Base-by-base conservation (phyloP, 352 stramenopile species). In the Albugo laibachii region DNA sequence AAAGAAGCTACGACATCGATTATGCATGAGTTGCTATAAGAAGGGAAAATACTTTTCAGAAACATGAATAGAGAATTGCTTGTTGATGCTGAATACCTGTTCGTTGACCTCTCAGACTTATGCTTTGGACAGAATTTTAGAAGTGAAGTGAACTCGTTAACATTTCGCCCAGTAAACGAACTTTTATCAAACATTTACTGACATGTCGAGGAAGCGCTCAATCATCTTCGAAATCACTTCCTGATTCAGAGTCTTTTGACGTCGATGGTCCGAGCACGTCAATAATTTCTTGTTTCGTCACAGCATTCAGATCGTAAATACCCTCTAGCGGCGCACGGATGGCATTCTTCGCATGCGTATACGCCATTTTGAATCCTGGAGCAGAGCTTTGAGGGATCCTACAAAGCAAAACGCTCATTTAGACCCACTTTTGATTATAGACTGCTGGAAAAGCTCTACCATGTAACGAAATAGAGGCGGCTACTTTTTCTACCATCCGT, bases 1-100 rank as follows among this genome's bases (percentile, higher is more conserved):
- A 55, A 92, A 92, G 73, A 92, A 92, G 57, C 59, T 92, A 36
- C 74, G 78, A 58, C 78, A 92, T 59, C 76, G 78, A 48, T 52
- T 92, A 43, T 92, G 78, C 69, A 92, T 92, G 75, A 83, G 69
- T 63, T 92, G 78, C 65, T 92, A 84, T 66, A 92, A 92, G 69
- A 88, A 92, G 67, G 78, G 78, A 67, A 87, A 77, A 58, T 92
- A 92, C 63, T 92, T 92, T 65, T 71, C 51, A 3, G 3, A 43
- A 31, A 31, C 8, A 8, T 31, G 24, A 31, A 31, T 31, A 31
- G 3, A 31, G 3, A 31, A 31, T 31, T 31, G 24, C 24, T 31
- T 31, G 24, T 31, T 31, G 8, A 31, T 31, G 24, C 24, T 10
- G 24, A 8, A 10, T 10, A 8, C 8, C 24, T 31, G 24, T 31